A percentile compares a stretch with the other conserved stretches of the same genome.
Conservation (phyloP, 2,329 filamentous ascomycete genomes). For the Botrytis porri region DNA sequence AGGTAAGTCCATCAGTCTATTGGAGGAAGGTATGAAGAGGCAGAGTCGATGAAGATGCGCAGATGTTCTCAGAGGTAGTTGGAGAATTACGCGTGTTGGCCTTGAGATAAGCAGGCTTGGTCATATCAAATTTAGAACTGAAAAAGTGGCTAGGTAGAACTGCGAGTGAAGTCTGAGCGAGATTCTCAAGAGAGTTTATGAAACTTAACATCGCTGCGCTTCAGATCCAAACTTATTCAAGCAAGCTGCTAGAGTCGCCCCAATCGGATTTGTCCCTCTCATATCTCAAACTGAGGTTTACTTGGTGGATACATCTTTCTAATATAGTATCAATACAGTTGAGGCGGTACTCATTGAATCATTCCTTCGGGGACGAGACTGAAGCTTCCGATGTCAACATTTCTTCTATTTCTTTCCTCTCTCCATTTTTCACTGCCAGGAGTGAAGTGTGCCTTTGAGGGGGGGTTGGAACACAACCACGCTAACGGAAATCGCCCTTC, state of each 20-base stretch:
- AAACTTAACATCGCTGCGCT: not conserved
- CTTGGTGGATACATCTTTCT: not conserved
- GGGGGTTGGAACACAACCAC: not conserved
- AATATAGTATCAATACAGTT: not conserved
- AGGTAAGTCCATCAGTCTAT: not conserved
- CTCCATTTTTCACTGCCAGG: not conserved
- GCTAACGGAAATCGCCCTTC: not conserved
- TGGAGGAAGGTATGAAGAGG: not conserved
- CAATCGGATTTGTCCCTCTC: not conserved
- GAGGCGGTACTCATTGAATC: not conserved
- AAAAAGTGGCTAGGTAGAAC: not conserved
- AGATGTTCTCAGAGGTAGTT: not conserved
- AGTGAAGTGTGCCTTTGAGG: not conserved
- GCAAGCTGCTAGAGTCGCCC: not conserved
- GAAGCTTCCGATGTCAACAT: not conserved
- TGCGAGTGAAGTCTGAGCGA: not conserved
- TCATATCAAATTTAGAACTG: not conserved
- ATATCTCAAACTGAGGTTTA: not conserved
- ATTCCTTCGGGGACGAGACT: not conserved
- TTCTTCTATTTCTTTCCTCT: not conserved
- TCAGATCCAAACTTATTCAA: not conserved
- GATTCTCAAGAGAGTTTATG: not conserved
- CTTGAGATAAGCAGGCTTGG: not conserved
- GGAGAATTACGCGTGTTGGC: not conserved
- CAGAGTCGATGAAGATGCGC: not conserved